Base-by-base conservation (phyloP, 768 basidiomycete genomes). In the Strobilomyces dryophilus region DNA sequence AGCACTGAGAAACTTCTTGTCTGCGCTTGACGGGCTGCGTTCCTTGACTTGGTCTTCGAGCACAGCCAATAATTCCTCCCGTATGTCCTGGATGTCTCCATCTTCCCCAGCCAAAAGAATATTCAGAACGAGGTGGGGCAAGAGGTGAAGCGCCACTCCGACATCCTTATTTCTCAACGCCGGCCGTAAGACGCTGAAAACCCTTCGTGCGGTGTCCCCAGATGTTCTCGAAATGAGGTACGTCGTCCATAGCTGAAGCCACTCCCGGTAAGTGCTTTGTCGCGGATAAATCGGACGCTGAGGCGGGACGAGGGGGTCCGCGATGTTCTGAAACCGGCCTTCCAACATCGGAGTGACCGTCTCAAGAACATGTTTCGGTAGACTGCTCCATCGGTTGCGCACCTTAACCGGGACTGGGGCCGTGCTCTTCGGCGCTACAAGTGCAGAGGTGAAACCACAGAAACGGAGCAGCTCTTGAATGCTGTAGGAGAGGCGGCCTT, bases 81-180 rank as follows among this genome's bases (percentile, higher is more conserved):
- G 81, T 60, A 98, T 91, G 20, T 79, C 75, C 26, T 79, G 69
- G 1, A 80, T 75, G 49, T 87, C 83, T 12, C 74, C 72, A 1
- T 85, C 82, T 24, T 78, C 68, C 0, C 89, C 92, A 8, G 88
- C 87, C 49, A 93, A 77, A 15, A 98, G 75, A 12, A 92, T 79
- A 59, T 92, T 89, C 43, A 98, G 73, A 4, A 97, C 86, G 17
- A 99, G 78, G 65, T 98, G 94, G 8, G 97, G 95, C 18, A 99
- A 79, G 27, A 99, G 72, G 63, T 90, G 84, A 61, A 86, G 89
- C 1, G 95, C 92, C n/a, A 98, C 87, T n/a, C 84, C 83, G 11
- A 94, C 94, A 68, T 99, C 97, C 58, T 90, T 91, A 63, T 85
- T 88, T 31, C 84, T 79, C 21, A 98, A 79, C 0, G 89, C 84